These are phyloP conservation scores for Mortierella sp. DNA, from an alignment of 371 early-diverging fungal genomes.

Conservation along the genomic window DNA sequence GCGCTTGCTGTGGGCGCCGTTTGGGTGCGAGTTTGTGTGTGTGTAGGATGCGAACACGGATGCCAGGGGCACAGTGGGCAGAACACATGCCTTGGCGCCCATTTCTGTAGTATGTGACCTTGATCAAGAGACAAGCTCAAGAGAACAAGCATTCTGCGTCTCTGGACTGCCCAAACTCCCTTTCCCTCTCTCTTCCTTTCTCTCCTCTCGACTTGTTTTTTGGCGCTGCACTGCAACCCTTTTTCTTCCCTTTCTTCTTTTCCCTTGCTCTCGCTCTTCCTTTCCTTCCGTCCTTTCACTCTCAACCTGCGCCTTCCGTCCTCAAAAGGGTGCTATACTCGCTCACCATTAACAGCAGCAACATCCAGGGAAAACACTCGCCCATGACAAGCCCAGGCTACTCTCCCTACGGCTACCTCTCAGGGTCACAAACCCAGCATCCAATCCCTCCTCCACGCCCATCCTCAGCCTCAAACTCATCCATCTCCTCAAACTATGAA, in stretches of 20 bases:
- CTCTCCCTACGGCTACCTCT: slow-evolving; percentile 44
- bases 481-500: slow-evolving; percentile 36
- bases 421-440: slow-evolving; percentile 47
- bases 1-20: too few species aligned
- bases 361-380: not conserved
- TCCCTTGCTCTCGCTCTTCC: not conserved
- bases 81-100: too few species aligned
- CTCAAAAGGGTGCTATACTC: not conserved
- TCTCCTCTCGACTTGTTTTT: too few species aligned
- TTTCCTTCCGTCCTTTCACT: not conserved
- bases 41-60: too few species aligned
- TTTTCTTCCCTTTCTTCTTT: not conserved
- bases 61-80: too few species aligned
- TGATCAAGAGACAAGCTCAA: too few species aligned
- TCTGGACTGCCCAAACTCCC: too few species aligned
- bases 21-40: too few species aligned
- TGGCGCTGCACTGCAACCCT: too few species aligned
- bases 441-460: slow-evolving; percentile 36
- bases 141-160: too few species aligned
- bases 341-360: not conserved
- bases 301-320: not conserved
- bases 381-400: slow-evolving; percentile 52
- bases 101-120: too few species aligned
- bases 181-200: not conserved
- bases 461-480: slow-evolving; percentile 22